Conservation (phyloP, 2,329 filamentous ascomycete genomes). For the Neonectria coccinea region DNA sequence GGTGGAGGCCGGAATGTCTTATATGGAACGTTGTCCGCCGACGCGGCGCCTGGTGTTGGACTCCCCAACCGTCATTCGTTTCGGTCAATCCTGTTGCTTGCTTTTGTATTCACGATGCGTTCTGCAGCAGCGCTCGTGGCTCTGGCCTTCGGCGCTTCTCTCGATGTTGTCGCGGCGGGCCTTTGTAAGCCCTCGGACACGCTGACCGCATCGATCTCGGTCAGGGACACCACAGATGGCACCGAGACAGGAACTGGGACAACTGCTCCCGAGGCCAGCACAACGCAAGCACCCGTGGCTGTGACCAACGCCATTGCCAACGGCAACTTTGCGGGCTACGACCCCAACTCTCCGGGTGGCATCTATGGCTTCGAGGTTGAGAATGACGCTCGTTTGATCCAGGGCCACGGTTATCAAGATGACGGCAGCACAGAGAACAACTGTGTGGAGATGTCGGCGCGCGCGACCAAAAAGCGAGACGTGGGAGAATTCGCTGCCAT, state of each 20-base stretch:
- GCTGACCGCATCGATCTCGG: background rate
- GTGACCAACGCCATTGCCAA: slow-evolving; percentile 34
- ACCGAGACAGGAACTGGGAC: slow-evolving; percentile 10
- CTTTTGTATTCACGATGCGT: slow-evolving; percentile 30
- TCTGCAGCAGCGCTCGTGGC: slow-evolving; percentile 27
- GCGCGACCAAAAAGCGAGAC: slow-evolving; percentile 13
- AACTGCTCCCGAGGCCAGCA: slow-evolving; percentile 9
- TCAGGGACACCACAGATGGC: background rate
- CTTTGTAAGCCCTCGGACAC: slow-evolving; percentile 28
- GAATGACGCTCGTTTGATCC: slow-evolving; percentile 29
- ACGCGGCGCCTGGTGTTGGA: background rate
- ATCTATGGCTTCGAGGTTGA: slow-evolving; percentile 38
- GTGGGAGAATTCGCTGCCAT: slow-evolving; percentile 27
- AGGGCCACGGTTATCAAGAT: slow-evolving; percentile 33
- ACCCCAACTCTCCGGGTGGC: slow-evolving; percentile 33
- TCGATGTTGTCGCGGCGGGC: slow-evolving; percentile 24
- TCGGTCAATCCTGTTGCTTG: slow-evolving; percentile 18
- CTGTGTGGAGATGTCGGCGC: slow-evolving; percentile 32
- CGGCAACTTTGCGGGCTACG: slow-evolving; percentile 39
- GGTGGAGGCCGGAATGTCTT: background rate
- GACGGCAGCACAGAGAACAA: slow-evolving; percentile 32
- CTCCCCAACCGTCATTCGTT: slow-evolving; percentile 5
- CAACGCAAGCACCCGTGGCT: slow-evolving; percentile 22
- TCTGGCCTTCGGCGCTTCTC: slow-evolving; percentile 15
- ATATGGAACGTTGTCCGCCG: background rate